A percentile compares a stretch with the other conserved stretches of the same genome.
Conservation (phyloP, 2,329 filamentous ascomycete species). For the Verticillium isaacii region DNA sequence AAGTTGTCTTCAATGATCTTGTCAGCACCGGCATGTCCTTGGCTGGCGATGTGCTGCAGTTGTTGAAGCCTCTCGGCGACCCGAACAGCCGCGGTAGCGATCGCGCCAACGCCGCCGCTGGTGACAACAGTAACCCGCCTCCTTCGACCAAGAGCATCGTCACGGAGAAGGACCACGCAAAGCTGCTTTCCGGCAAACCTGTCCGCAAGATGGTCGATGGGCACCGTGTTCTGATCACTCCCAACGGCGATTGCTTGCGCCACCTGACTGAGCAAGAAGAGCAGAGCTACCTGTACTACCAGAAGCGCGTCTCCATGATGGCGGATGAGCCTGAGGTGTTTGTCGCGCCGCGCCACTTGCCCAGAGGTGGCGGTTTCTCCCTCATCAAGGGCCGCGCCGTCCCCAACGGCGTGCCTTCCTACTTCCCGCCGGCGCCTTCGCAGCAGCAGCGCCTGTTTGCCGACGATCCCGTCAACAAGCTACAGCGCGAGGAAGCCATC, state of each 20-base stretch:
- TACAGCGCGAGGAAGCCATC: constrained; percentile 61
- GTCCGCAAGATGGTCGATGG: constrained; percentile 61
- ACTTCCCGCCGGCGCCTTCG: constrained; percentile 47
- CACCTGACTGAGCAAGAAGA: constrained; percentile 67
- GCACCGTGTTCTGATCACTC: constrained; percentile 66
- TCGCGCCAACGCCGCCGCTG: constrained; percentile 1
- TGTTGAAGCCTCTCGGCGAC: constrained; percentile 30
- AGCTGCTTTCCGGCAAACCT: constrained; percentile 50
- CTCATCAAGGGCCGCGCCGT: constrained; percentile 62
- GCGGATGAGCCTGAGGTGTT: constrained; percentile 52
- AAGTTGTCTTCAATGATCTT: constrained; percentile 10
- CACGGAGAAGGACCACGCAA: constrained; percentile 48
- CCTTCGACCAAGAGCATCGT: constrained; percentile 40
- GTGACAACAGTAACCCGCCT: constrained; percentile 5
- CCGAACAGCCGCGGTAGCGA: constrained; percentile 6
- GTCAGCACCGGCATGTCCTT: constrained; percentile 2
- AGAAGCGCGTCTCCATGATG: constrained; percentile 48
- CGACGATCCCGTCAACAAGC: constrained; percentile 58
- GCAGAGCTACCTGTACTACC: constrained; percentile 64
- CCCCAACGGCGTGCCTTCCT: constrained; percentile 58
- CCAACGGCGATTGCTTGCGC: constrained; percentile 71
- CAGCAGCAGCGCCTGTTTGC: constrained; percentile 29
- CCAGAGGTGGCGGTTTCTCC: constrained; percentile 51
- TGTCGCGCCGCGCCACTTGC: constrained; percentile 49
- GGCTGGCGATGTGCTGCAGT: constrained; percentile 24